These are phyloP conservation scores for Verticillium isaacii DNA, from an alignment of 2,329 filamentous ascomycete genomes.

Conservation along the genomic window DNA sequence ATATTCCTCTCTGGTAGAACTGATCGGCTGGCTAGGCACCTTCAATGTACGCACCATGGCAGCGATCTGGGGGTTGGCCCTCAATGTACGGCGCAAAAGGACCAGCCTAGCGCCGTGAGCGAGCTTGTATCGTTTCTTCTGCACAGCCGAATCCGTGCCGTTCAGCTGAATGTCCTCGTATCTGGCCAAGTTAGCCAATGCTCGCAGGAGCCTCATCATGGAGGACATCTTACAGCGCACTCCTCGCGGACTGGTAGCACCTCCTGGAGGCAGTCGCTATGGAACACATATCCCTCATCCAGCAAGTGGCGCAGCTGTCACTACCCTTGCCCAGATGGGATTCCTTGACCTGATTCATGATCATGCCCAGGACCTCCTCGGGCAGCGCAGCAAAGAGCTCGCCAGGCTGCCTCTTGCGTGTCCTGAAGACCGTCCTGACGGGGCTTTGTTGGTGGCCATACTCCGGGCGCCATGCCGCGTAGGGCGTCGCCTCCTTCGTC, in stretches of 20 bases:
- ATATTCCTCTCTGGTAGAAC: conserved; percentile 42
- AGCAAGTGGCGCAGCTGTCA: conserved; percentile 58
- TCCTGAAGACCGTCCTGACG: conserved; percentile 9
- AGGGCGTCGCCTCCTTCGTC: conserved; percentile 26
- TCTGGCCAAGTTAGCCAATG: conserved; percentile 20
- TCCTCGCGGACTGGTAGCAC: conserved; percentile 45
- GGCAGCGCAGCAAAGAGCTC: conserved; percentile 53
- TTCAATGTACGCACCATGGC: conserved; percentile 52
- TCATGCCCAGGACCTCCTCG: conserved; percentile 52
- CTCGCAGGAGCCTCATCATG: background rate
- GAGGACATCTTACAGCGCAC: conserved; percentile 40
- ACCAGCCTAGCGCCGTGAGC: conserved; percentile 47
- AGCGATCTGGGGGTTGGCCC: conserved; percentile 47
- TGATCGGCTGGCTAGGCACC: conserved; percentile 41
- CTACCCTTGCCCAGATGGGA: conserved; percentile 43
- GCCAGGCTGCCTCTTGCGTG: conserved; percentile 32
- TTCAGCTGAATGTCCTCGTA: conserved; percentile 56
- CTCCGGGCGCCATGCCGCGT: conserved; percentile 18
- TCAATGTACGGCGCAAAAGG: conserved; percentile 53
- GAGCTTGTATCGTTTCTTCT: conserved; percentile 55
- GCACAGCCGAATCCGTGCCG: conserved; percentile 48
- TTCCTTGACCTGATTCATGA: conserved; percentile 48
- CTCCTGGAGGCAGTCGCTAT: conserved; percentile 46
- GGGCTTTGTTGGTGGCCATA: conserved; percentile 17
- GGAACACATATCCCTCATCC: conserved; percentile 56